Evolutionary conservation across 495 filamentous ascomycete genomes (phyloP).

Genomic region (Daldinia vernicosa): DNA sequence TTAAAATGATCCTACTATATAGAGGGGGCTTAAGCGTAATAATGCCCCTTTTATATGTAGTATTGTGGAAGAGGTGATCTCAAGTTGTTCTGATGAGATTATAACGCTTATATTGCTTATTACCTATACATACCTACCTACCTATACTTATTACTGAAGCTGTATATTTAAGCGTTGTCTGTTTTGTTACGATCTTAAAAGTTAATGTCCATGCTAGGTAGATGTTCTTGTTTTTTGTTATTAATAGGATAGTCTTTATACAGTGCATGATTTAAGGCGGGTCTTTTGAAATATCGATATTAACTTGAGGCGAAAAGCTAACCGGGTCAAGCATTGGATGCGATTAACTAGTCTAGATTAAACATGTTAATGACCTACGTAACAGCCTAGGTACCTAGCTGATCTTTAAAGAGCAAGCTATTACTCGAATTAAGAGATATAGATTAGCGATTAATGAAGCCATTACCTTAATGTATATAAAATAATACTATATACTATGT

Average conservation of each 20-base stretch:
- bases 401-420: not conserved
- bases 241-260: not conserved
- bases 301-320: not conserved
- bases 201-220: not conserved
- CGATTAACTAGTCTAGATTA: not conserved
- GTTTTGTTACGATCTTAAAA: not conserved
- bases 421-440: not conserved
- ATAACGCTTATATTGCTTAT: conserved; percentile 12
- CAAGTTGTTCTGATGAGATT: conserved; percentile 24
- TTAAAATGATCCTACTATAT: conserved; percentile 23
- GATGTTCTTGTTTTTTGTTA: not conserved
- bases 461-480: not conserved
- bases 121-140: conserved; percentile 3
- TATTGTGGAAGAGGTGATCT: conserved; percentile 21
- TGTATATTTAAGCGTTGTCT: not conserved
- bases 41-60: conserved; percentile 29
- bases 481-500: not conserved
- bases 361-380: not conserved
- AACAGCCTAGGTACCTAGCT: not conserved
- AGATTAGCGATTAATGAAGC: too few relatives aligned
- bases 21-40: conserved; percentile 44
- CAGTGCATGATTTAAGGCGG: not conserved
- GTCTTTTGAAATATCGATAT: not conserved
- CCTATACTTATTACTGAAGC: not conserved
- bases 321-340: not conserved